phyloP scores from a whole-genome alignment of 2,329 filamentous ascomycete genomes.

The Talaromyces sp. region DNA sequence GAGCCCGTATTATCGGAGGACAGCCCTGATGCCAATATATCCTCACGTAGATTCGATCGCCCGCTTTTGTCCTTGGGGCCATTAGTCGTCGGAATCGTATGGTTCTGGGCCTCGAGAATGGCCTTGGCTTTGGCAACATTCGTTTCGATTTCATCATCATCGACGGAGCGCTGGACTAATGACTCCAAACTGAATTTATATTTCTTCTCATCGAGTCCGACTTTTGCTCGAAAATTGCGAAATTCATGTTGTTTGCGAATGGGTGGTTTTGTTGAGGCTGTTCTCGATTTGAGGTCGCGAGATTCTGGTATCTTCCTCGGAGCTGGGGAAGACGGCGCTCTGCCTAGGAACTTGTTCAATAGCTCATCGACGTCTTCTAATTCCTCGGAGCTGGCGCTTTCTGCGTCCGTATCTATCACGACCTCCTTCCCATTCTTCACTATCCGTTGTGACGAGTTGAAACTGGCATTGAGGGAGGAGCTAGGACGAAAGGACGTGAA shows the following conservation, averaged over 20 bases:
- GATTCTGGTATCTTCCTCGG: constrained; percentile 17
- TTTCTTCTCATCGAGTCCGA: constrained; percentile 36
- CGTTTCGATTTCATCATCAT: constrained; percentile 59
- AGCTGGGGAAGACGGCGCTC: constrained; percentile 20
- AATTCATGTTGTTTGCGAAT: constrained; percentile 12
- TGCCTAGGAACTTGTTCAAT: constrained; percentile 30
- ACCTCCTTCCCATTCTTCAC: constrained; percentile 55
- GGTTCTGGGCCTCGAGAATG: constrained; percentile 26
- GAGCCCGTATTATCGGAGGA: constrained; percentile 44
- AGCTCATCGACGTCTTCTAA: constrained; percentile 57
- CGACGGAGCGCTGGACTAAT: constrained; percentile 58
- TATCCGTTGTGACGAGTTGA: constrained; percentile 47
- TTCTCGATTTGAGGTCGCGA: constrained; percentile 13
- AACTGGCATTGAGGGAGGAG: constrained; percentile 25
- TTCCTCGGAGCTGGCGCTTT: constrained; percentile 59
- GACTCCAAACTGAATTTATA: constrained; percentile 64
- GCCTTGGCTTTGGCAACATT: constrained; percentile 43
- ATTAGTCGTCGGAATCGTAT: neutral
- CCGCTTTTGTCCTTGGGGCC: constrained; percentile 9
- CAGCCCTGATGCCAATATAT: constrained; percentile 43
- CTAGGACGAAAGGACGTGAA: constrained; percentile 18
- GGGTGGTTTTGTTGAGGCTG: constrained; percentile 19
- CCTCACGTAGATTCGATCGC: constrained; percentile 32
- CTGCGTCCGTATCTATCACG: constrained; percentile 68
- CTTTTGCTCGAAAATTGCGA: constrained; percentile 6